Evolutionary conservation across 2,329 filamentous ascomycete genomes (phyloP).

Genomic region (Colletotrichum truncatum): DNA sequence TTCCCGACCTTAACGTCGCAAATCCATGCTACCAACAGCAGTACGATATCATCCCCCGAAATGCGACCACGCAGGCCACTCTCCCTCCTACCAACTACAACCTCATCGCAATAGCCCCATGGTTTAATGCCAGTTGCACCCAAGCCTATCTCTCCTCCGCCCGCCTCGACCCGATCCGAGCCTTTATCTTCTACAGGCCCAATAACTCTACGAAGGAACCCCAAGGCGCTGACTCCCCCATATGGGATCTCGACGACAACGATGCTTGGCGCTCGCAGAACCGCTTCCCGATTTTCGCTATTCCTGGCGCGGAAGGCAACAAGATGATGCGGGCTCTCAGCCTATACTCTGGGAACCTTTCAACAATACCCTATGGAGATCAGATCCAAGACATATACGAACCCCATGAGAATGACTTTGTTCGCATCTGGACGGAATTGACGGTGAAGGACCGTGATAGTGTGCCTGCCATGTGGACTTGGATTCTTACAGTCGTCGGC

Average conservation of each 20-base stretch:
- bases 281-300: constrained; percentile 83
- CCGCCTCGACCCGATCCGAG: constrained; percentile 66
- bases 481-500: constrained; percentile 75
- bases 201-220: constrained; percentile 67
- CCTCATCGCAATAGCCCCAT: constrained; percentile 85
- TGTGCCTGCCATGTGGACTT: constrained; percentile 84
- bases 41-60: constrained; percentile 73
- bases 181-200: constrained; percentile 71
- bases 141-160: constrained; percentile 74
- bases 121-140: constrained; percentile 80
- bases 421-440: constrained; percentile 68
- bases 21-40: constrained; percentile 72
- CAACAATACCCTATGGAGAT: constrained; percentile 64
- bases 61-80: constrained; percentile 77
- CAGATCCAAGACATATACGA: constrained; percentile 65
- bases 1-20: constrained; percentile 71
- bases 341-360: constrained; percentile 81
- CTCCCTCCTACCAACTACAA: constrained; percentile 76
- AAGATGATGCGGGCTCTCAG: constrained; percentile 77
- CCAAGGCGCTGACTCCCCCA: constrained; percentile 68
- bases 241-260: constrained; percentile 77
- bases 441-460: constrained; percentile 54
- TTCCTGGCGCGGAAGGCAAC: constrained; percentile 73
- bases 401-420: constrained; percentile 65
- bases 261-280: constrained; percentile 77